Evolutionary conservation across 2,329 filamentous ascomycete species (phyloP), one percentile per base, ranked within the genome.

Genomic region (Phoma sp.): DNA sequence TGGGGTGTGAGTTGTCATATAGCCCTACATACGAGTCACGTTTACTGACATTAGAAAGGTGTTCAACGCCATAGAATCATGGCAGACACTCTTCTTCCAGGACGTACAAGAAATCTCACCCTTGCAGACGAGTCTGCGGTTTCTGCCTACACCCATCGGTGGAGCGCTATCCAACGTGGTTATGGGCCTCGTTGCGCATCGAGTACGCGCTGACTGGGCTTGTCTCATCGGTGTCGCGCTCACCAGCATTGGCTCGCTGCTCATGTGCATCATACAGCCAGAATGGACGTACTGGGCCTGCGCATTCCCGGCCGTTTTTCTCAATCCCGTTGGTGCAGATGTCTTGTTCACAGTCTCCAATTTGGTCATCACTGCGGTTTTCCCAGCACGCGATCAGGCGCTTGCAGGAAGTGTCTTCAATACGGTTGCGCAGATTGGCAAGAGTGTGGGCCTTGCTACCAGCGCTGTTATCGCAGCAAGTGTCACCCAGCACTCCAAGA

Each of bases 241-340:
- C 24, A 68, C 64, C 0, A 53, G 62, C 6, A 60, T 76, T 2
- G 76, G 75, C 0, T 76, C 78, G 0, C 59, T 83, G 2, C 70
- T 82, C 4, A 78, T 83, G 78, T 79, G 78, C 7, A 58, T 81
- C 15, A 72, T 80, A 15, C 70, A 78, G 19, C 77, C 78, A 0
- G 55, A 65, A 1, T 81, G 77, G 76, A 73, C 72, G 1, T 84
- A 82, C 67, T 84, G 80, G 80, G 69, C 69, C 15, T 74, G 70
- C 43, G 76, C 74, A 1, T 82, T 82, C 52, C 71, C 74, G 13
- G 77, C 78, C 0, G 74, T 80, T 15, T 61, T 77, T 2, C 66
- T 82, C 6, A 77, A 75, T 17, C 75, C 80, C 0, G 63, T 80
- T 4, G 76, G 77, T 1, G 77, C 76, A 1, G 80, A 82, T 51